A percentile compares a stretch with the other conserved stretches of the same genome.
These are phyloP conservation scores for Geotrichum europaeum DNA, from an alignment of 1,139 yeast species.

Conservation along the genomic window DNA sequence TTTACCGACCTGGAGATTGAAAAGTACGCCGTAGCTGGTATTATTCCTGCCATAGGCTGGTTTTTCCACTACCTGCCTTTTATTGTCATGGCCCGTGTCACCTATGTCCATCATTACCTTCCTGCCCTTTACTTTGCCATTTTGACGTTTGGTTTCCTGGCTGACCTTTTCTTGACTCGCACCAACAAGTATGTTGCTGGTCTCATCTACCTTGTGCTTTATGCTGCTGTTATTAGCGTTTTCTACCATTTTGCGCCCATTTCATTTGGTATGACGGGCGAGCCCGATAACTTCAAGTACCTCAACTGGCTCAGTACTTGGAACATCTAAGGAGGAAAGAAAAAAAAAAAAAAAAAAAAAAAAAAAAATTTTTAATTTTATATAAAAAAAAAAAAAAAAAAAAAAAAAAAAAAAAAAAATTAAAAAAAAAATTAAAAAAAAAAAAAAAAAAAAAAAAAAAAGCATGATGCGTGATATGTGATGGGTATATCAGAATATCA, in stretches of 20 bases:
- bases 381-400: not conserved
- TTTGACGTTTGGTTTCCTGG: constrained; percentile 66
- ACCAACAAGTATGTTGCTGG: constrained; percentile 32
- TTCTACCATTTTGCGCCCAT: constrained; percentile 73
- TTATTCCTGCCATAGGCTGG: constrained; percentile 93
- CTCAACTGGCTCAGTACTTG: constrained; percentile 74
- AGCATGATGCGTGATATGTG: too few relatives aligned
- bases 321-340: constrained; percentile 41
- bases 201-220: constrained; percentile 38
- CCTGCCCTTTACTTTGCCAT: constrained; percentile 97
- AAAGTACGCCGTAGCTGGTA: constrained; percentile 68
- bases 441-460: not conserved
- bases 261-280: constrained; percentile 88
- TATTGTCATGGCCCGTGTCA: constrained; percentile 92
- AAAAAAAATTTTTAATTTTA: too few relatives aligned
- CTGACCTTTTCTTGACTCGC: constrained; percentile 50
- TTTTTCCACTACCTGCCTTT: constrained; percentile 87
- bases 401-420: not conserved
- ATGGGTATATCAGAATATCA: too few relatives aligned
- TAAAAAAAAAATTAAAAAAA: not conserved
- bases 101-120: constrained; percentile 92
- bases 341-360: too few relatives aligned
- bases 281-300: constrained; percentile 58
- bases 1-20: constrained; percentile 43
- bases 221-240: constrained; percentile 53